Base-by-base conservation (phyloP, 305 asterid species). In the Fraxinus nigra region DNA sequence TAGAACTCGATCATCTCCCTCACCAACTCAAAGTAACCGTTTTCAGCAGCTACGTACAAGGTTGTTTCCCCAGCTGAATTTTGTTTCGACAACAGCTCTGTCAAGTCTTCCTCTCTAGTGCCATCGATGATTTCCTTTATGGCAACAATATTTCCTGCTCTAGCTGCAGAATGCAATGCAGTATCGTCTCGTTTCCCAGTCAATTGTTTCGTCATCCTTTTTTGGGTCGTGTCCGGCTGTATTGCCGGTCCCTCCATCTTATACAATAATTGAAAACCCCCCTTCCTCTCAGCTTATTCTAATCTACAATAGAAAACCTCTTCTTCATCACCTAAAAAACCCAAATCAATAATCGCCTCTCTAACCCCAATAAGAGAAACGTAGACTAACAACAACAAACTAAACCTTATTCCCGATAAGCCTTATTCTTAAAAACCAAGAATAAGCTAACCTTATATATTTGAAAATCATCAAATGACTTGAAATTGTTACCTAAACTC, bases 151-250 rank as follows among this genome's bases (percentile, higher is more conserved):
- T 83, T 77, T 46, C 88, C 90, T 20, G 87, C 85, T 77, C 90
- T 79, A 10, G 90, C 85, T 26, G 87, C 87, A 0, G 90, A 74
- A 81, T 87, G 90, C 88, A 87, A 78, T 14, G 82, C 79, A 9
- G 83, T 81, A 40, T 87, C 90, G 11, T 83, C 88, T 26, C 90
- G 85, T 76, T 87, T 87, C 30, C 90, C 90, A 0, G 90, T 87
- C 59, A 87, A 35, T 59, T 87, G 90, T 79, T 87, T 87, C 59
- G 87, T 81, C 81, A 87, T 87, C 86, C 83, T 85, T 40, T 61
- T 83, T 22, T 84, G 76, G 34, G 85, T 83, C 3, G 82, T 54
- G 20, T 79, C 30, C 11, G 13, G 77, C 43, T 32, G 33, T 14
- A n/a, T 63, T 20, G 75, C 81, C 63, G 48, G 76, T 16, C 79